A percentile compares a stretch with the other conserved stretches of the same genome.
Conservation (phyloP, 2,329 filamentous ascomycete genomes). For the Didymella pomorum region DNA sequence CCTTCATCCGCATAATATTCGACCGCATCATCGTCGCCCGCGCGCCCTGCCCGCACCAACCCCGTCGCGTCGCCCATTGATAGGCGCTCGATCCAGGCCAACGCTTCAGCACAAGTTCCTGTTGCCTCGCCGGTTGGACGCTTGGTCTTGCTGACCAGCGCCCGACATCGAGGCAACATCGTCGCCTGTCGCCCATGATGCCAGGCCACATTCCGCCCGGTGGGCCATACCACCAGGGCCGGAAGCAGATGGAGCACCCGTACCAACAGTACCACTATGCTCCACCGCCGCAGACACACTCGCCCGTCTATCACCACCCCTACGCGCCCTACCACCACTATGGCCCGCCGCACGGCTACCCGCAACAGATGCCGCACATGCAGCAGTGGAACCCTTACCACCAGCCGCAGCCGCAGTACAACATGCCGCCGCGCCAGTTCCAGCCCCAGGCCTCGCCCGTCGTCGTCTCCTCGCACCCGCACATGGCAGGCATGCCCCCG, state of each 20-base stretch:
- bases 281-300: constrained; percentile 47
- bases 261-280: constrained; percentile 45
- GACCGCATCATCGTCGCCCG: constrained; percentile 22
- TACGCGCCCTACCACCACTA: constrained; percentile 53
- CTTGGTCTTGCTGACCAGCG: constrained; percentile 48
- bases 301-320: constrained; percentile 49
- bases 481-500: constrained; percentile 58
- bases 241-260: constrained; percentile 51
- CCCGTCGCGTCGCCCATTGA: constrained; percentile 47
- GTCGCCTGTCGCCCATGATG: constrained; percentile 69
- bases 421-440: constrained; percentile 50
- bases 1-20: constrained; percentile 34
- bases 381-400: constrained; percentile 54
- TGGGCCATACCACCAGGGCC: constrained; percentile 50
- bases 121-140: constrained; percentile 52
- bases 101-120: constrained; percentile 17
- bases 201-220: constrained; percentile 61
- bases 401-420: constrained; percentile 44
- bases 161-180: constrained; percentile 51
- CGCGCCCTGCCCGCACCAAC: constrained; percentile 66
- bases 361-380: constrained; percentile 48
- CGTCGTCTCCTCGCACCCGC: constrained; percentile 57
- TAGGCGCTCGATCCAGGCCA: constrained; percentile 48
- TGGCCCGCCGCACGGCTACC: constrained; percentile 46
- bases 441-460: constrained; percentile 54